A percentile compares a stretch with the other conserved stretches of the same genome.
phyloP scores from a whole-genome alignment of 805 yeast species.

The Candida parachauliodes region DNA sequence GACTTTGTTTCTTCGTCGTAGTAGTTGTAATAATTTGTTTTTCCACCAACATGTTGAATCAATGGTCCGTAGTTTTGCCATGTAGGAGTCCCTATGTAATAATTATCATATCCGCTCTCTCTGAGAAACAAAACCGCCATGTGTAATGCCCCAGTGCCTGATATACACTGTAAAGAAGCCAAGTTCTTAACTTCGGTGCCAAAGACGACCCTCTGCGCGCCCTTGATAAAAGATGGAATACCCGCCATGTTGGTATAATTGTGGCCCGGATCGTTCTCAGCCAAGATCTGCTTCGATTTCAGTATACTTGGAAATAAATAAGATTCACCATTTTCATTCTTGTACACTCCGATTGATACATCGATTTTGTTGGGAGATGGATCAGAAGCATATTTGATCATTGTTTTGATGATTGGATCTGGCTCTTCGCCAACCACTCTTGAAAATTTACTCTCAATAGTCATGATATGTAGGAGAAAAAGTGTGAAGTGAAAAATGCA shows the following conservation, averaged over 20 bases:
- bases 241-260: slow-evolving; percentile 43
- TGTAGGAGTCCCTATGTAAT: slow-evolving; percentile 35
- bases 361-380: slow-evolving; percentile 32
- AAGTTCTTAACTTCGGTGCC: slow-evolving; percentile 26
- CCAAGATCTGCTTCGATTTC: slow-evolving; percentile 31
- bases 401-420: slow-evolving; percentile 27
- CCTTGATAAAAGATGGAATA: slow-evolving; percentile 31
- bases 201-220: slow-evolving; percentile 34
- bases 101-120: slow-evolving; percentile 20
- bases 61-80: slow-evolving; percentile 40
- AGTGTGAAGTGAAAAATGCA: no score
- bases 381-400: slow-evolving; percentile 22
- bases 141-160: slow-evolving; percentile 42
- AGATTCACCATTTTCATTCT: slow-evolving; percentile 33
- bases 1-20: slow-evolving; percentile 25
- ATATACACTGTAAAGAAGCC: slow-evolving; percentile 36
- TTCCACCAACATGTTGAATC: slow-evolving; percentile 30
- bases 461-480: slow-evolving; percentile 15
- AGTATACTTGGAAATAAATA: slow-evolving; percentile 37
- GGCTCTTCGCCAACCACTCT: slow-evolving; percentile 17
- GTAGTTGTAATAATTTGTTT: slow-evolving; percentile 24
- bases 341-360: slow-evolving; percentile 45
- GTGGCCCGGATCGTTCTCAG: slow-evolving; percentile 39
- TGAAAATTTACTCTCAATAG: slow-evolving; percentile 16
- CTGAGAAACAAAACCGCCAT: slow-evolving; percentile 30